These are phyloP conservation scores for Arctium minus DNA, from an alignment of 129 eudicot genomes.

Conservation along the genomic window DNA sequence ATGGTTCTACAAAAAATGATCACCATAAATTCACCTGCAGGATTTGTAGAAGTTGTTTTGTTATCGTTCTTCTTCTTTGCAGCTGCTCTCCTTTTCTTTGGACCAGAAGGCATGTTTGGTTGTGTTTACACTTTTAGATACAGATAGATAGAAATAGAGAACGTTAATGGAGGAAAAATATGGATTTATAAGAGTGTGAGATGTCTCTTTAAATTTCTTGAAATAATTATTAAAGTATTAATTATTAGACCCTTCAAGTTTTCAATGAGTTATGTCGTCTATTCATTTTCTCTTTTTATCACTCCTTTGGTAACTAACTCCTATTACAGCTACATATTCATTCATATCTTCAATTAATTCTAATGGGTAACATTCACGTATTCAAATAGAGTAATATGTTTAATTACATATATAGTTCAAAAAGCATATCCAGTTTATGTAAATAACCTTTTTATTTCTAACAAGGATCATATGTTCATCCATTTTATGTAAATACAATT, in stretches of 20 bases:
- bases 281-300: background rate
- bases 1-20: background rate
- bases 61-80: background rate
- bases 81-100: background rate
- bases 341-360: too few species aligned
- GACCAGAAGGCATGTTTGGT: conserved; percentile 26
- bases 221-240: background rate
- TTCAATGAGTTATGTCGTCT: background rate
- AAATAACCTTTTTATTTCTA: too few species aligned
- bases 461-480: too few species aligned
- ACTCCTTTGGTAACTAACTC: background rate
- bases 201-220: background rate
- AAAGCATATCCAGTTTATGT: too few species aligned
- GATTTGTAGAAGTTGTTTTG: background rate
- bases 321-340: background rate
- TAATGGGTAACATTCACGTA: background rate
- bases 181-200: background rate
- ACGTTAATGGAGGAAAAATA: background rate
- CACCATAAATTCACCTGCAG: background rate
- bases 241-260: background rate
- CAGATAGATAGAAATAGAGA: background rate
- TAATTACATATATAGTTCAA: too few species aligned
- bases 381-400: background rate
- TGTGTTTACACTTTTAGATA: background rate
- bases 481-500: too few species aligned